These are phyloP conservation scores for Penicillium roqueforti DNA, from an alignment of 495 filamentous ascomycete species.

Conservation along the genomic window DNA sequence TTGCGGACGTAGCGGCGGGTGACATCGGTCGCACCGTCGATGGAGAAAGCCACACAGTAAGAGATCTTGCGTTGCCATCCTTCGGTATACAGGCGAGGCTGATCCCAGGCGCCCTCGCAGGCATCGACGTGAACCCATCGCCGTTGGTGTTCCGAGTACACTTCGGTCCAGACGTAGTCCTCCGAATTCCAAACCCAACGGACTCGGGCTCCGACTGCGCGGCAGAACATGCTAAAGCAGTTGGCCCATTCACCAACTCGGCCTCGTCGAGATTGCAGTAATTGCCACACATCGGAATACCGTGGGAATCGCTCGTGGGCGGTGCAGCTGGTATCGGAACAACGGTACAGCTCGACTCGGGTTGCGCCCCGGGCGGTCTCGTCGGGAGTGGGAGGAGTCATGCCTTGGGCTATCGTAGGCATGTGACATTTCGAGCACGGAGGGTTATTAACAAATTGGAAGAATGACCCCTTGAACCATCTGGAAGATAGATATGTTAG, in stretches of 20 bases:
- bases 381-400: slow-evolving; percentile 79
- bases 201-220: slow-evolving; percentile 83
- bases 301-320: slow-evolving; percentile 85
- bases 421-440: slow-evolving; percentile 73
- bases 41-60: slow-evolving; percentile 95
- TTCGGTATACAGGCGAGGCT: slow-evolving; percentile 86
- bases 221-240: slow-evolving; percentile 97
- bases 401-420: slow-evolving; percentile 77
- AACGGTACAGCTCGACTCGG: slow-evolving; percentile 85
- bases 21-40: slow-evolving; percentile 92
- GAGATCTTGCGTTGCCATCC: slow-evolving; percentile 93
- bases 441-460: slow-evolving; percentile 95
- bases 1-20: slow-evolving; percentile 93
- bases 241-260: slow-evolving; percentile 96
- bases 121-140: slow-evolving; percentile 97
- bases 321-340: slow-evolving; percentile 65
- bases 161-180: slow-evolving; percentile 96
- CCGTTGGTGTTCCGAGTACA: slow-evolving; percentile 90
- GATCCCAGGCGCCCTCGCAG: slow-evolving; percentile 94
- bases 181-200: slow-evolving; percentile 99
- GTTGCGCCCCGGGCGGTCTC: slow-evolving; percentile 83
- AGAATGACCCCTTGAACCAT: slow-evolving; percentile 95
- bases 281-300: slow-evolving; percentile 92
- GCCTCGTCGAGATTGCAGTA: slow-evolving; percentile 79
- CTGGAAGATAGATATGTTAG: slow-evolving; percentile 43